Evolutionary conservation across 306 rosid species (phyloP).

Genomic region (Psophocarpus tetragonolobus): DNA sequence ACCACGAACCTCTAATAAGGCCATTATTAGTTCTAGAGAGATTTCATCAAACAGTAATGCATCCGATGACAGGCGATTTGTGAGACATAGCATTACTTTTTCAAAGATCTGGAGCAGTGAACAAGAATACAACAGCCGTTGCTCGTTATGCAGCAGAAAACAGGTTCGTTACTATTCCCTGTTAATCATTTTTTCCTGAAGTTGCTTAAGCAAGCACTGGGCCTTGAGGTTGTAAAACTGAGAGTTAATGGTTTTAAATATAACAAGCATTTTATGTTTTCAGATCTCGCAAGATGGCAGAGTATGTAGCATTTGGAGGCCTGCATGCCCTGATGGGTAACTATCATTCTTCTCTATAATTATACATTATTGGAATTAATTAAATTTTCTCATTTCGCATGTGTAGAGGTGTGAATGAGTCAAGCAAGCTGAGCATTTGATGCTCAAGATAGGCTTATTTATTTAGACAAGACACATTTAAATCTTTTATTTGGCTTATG

Average conservation of each 20-base stretch:
- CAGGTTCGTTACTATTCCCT: conserved; percentile 55
- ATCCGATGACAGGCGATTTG: conserved; percentile 65
- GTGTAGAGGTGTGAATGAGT: background rate
- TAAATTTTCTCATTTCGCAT: background rate
- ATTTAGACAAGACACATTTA: background rate
- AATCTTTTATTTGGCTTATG: no score
- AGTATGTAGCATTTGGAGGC: conserved; percentile 95
- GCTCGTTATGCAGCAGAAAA: conserved; percentile 77
- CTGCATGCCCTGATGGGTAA: conserved; percentile 94
- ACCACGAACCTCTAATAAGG: conserved; percentile 52
- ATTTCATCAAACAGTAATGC: conserved; percentile 54
- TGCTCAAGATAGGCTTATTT: background rate
- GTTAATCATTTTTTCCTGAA: conserved; percentile 28
- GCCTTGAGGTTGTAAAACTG: background rate
- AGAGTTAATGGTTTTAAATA: conserved; percentile 25
- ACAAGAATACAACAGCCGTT: conserved; percentile 63
- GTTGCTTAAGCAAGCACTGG: conserved; percentile 12
- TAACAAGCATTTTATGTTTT: conserved; percentile 42
- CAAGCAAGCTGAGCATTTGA: background rate
- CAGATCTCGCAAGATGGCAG: conserved; percentile 60
- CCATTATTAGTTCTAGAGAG: conserved; percentile 69
- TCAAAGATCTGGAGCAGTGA: conserved; percentile 96
- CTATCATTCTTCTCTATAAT: background rate
- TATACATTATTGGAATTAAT: background rate
- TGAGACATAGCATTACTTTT: conserved; percentile 72